Percentiles rank a stretch among this genome's conserved stretches.
Conservation (phyloP, 75 land plant species). For the Cupressus sempervirens region DNA sequence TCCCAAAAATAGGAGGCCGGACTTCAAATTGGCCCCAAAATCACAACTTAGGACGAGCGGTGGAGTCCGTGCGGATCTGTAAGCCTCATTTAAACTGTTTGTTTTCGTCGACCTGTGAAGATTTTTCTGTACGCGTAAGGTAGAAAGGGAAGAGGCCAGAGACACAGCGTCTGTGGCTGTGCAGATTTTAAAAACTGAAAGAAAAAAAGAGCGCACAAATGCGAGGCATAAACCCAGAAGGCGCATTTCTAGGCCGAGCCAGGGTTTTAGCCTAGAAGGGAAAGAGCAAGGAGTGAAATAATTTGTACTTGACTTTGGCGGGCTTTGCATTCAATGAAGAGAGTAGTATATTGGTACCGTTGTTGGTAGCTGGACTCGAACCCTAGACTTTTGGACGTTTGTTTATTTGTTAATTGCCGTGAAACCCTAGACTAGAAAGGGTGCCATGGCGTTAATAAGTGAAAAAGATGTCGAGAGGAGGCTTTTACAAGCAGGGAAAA, state of each 20-base stretch:
- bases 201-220: neutral
- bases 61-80: slow-evolving; percentile 8
- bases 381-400: neutral
- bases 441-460: neutral
- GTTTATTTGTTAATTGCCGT: neutral
- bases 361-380: slow-evolving; percentile 8
- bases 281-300: neutral
- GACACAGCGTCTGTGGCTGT: neutral
- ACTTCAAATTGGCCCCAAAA: slow-evolving; percentile 1
- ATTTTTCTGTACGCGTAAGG: neutral
- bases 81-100: neutral
- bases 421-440: neutral
- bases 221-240: too few species aligned
- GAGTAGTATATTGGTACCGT: neutral
- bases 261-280: neutral
- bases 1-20: neutral
- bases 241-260: neutral
- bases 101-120: neutral
- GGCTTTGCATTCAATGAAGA: neutral
- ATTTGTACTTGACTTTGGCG: neutral
- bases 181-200: neutral
- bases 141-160: neutral
- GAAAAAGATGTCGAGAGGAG: slow-evolving; percentile 21
- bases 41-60: neutral
- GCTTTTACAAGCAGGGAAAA: slow-evolving; percentile 37